Percentiles rank a stretch among this genome's conserved stretches.
These are phyloP conservation scores for Lentinus brumalis DNA, from an alignment of 768 basidiomycete genomes.

Conservation along the genomic window DNA sequence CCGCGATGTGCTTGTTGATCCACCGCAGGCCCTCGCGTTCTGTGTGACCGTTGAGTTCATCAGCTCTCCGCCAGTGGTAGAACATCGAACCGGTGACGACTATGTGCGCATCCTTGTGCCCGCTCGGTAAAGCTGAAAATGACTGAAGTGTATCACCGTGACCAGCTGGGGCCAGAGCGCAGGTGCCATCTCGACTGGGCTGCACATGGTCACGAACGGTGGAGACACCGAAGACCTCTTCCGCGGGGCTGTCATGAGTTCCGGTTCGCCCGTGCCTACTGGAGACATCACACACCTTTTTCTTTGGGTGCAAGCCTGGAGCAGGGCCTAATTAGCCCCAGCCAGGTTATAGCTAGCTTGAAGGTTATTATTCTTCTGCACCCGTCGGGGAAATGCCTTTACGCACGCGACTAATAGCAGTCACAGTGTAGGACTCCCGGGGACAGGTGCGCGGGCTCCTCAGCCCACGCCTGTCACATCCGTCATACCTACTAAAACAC, in stretches of 20 bases:
- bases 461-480: no score
- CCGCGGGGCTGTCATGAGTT: conserved; percentile 39
- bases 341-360: no score
- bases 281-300: conserved; percentile 11
- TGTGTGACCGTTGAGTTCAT: not conserved
- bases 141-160: no score
- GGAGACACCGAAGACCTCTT: conserved; percentile 27
- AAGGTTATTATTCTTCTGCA: no score
- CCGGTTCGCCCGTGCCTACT: conserved; percentile 3
- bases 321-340: no score
- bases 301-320: not conserved
- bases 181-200: conserved; percentile 34
- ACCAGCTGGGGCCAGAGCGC: conserved; percentile 39
- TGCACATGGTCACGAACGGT: conserved; percentile 29
- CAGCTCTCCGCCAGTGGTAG: no score
- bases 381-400: no score
- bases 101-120: conserved; percentile 27
- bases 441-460: no score
- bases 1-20: conserved; percentile 39
- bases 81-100: conserved; percentile 4
- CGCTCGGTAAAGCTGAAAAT: no score
- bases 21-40: conserved; percentile 38
- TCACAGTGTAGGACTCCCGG: no score
- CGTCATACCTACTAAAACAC: no score
- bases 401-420: no score